phyloP scores from a whole-genome alignment of 1,139 yeast genomes.

The Petasospora fabianii region DNA sequence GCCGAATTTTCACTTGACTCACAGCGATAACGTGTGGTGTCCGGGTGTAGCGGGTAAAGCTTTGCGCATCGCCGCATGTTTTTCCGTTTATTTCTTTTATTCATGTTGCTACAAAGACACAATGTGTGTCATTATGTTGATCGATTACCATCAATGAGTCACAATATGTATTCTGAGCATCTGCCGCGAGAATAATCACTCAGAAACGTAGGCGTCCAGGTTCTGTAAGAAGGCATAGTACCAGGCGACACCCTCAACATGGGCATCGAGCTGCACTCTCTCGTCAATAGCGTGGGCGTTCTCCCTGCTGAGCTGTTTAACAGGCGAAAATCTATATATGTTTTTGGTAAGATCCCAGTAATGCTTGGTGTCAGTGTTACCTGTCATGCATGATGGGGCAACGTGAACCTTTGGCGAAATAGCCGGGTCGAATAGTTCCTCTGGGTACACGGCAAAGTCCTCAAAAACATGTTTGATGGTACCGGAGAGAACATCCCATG shows the following conservation, averaged over 20 bases:
- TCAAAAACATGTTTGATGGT: conserved; percentile 55
- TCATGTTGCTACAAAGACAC: too few species aligned
- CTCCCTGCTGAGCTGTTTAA: conserved; percentile 39
- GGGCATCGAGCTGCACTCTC: conserved; percentile 43
- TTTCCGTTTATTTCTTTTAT: background rate
- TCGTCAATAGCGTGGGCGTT: conserved; percentile 59
- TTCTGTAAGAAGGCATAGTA: conserved; percentile 47
- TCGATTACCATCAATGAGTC: too few species aligned
- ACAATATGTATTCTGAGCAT: background rate
- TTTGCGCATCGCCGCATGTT: background rate
- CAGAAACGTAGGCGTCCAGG: conserved; percentile 14
- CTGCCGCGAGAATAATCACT: background rate
- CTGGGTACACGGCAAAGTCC: conserved; percentile 34
- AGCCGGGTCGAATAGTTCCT: conserved; percentile 17
- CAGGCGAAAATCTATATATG: conserved; percentile 45
- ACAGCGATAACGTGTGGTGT: background rate
- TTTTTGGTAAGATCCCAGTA: conserved; percentile 56
- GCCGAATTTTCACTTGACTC: background rate
- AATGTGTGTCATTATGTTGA: too few species aligned
- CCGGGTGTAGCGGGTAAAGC: background rate
- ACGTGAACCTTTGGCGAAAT: conserved; percentile 37
- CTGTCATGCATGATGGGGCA: conserved; percentile 51
- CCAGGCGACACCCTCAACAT: conserved; percentile 49
- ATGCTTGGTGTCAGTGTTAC: conserved; percentile 60
- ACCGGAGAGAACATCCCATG: conserved; percentile 57